A percentile compares a stretch with the other conserved stretches of the same genome.
These are phyloP conservation scores for Acanthamoeba divionensis DNA, from an alignment of 208 protist genomes.

Conservation along the genomic window DNA sequence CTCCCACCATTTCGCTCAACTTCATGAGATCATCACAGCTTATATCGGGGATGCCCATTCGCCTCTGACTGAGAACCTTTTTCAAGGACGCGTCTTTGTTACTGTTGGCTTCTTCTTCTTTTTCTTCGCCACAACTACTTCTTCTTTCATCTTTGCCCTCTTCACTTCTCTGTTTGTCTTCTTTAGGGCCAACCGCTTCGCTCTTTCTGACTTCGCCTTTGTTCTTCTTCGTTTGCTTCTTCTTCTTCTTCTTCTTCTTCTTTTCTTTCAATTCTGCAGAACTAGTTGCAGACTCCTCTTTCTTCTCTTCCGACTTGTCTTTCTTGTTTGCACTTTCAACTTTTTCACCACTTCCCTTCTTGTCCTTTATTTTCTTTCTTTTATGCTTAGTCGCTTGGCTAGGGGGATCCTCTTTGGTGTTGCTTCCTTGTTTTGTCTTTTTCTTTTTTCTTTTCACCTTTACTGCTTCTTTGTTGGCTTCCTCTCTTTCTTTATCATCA, in stretches of 20 bases:
- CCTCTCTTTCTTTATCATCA: no score
- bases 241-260: background rate
- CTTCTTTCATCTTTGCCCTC: background rate
- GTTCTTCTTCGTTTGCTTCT: background rate
- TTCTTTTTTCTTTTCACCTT: no score
- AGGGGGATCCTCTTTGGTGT: background rate
- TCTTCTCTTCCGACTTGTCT: no score
- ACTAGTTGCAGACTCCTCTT: no score
- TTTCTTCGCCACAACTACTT: background rate
- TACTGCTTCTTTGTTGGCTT: no score
- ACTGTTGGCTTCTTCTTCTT: background rate
- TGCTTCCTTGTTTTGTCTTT: background rate
- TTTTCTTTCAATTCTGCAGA: no score
- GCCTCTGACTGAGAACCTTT: background rate
- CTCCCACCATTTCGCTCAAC: slow-evolving; percentile 31
- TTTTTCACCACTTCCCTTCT: background rate
- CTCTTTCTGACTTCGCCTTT: background rate
- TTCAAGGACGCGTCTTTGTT: background rate
- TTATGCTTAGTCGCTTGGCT: background rate
- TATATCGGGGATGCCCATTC: slow-evolving; percentile 41
- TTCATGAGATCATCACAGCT: background rate
- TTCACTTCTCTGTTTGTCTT: background rate
- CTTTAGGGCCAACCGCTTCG: background rate
- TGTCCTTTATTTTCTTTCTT: background rate
- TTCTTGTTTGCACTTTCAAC: background rate